phyloP scores from a whole-genome alignment of 1,284 basidiomycete genomes.

The Uromyces viciae-fabae region DNA sequence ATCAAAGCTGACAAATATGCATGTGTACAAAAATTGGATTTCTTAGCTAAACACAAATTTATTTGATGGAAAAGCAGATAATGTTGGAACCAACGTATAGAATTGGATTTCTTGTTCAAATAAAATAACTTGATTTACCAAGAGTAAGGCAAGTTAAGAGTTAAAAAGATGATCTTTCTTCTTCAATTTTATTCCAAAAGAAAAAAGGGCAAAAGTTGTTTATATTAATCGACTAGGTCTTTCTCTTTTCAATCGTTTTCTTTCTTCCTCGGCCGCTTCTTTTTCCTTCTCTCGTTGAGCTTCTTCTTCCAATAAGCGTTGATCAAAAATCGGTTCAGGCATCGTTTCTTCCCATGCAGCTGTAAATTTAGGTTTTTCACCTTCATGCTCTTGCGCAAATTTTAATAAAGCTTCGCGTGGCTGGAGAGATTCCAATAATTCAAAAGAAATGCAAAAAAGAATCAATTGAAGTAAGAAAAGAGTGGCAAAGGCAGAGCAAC shows the following conservation, averaged over 20 bases:
- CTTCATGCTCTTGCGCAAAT: slow-evolving; percentile 44
- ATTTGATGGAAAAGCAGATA: no score
- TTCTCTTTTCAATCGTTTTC: slow-evolving; percentile 41
- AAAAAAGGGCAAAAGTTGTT: no score
- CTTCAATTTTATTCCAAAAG: no score
- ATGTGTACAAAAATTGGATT: no score
- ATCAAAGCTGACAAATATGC: no score
- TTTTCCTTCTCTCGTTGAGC: slow-evolving; percentile 30
- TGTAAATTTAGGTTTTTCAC: slow-evolving; percentile 38
- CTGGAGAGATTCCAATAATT: background rate
- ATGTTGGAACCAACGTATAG: no score
- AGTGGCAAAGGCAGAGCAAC: slow-evolving; percentile 57
- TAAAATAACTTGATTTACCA: no score
- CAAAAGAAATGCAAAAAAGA: background rate
- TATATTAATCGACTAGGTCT: slow-evolving; percentile 27
- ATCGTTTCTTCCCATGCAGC: slow-evolving; percentile 43
- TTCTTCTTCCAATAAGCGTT: slow-evolving; percentile 40
- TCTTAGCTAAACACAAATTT: no score
- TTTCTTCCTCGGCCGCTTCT: slow-evolving; percentile 37
- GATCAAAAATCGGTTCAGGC: slow-evolving; percentile 43
- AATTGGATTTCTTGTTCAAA: no score
- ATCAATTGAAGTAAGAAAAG: background rate
- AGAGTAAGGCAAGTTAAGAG: no score
- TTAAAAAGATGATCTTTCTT: no score
- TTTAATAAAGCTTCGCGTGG: slow-evolving; percentile 43